Evolutionary conservation across 2,329 filamentous ascomycete genomes (phyloP), one percentile per base, ranked within the genome.

Genomic region (Trichoderma sp.): DNA sequence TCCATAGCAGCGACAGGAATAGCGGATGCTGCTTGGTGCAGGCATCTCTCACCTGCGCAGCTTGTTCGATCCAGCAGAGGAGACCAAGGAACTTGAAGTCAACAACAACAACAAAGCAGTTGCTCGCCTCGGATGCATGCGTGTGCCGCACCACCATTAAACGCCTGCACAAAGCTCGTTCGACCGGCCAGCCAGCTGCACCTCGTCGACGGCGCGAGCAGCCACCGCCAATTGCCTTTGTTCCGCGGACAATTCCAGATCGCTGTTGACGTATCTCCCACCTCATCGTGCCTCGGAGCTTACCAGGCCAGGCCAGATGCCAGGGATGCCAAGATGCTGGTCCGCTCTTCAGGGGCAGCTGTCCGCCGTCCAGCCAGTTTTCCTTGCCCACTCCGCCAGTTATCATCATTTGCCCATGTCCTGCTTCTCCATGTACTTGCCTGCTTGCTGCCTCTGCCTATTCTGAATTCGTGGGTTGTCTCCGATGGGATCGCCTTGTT

Each of bases 231-330:
- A 34, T 51, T 51, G 19, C 41, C 28, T 47, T 43, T 55, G 26
- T 45, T 43, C 41, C 48, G 14, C 39, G 26, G 34, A 12, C 34
- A 39, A 14, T 39, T 39, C 34, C 34, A 39, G 34, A 14, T 55
- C 34, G 21, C 43, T 45, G 51, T 63, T 63, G 60, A 63, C 60
- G 60, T 63, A 55, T 52, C 47, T 55, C 47, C 39, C 60, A 63
- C 60, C 60, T 63, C 60, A 63, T 63, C 60, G 43, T 56, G 60
- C 51, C 43, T 52, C 21, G 3, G 7, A 34, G 24, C 41, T 45
- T 30, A 24, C 47, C 24, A 26, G 59, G 48, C 30, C 30, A 30
- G 30, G 30, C 7, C 28, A 7, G 28, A 24, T 24, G 21, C 21
- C 28, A 34, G 2, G 30, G 34, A 39, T 39, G 26, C 50, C 30